These are phyloP conservation scores for Diaporthe eres DNA, from an alignment of 2,329 filamentous ascomycete species.

Conservation along the genomic window DNA sequence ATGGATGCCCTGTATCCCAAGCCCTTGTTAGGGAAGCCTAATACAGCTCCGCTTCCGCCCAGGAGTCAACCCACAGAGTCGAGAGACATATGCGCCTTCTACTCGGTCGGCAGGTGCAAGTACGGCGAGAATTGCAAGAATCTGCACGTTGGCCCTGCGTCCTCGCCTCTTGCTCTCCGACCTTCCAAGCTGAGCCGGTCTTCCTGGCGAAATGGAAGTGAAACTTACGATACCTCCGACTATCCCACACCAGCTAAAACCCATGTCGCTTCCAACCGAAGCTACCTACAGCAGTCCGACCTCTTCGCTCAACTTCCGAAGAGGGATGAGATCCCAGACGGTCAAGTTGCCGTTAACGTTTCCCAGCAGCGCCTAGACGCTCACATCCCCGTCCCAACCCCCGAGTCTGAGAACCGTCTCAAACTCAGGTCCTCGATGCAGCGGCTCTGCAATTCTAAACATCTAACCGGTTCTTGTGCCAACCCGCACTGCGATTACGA, in stretches of 20 bases:
- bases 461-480: slow-evolving; percentile 45
- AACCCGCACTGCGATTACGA: slow-evolving; percentile 49
- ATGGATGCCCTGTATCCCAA: slow-evolving; percentile 38
- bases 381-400: slow-evolving; percentile 45
- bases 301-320: slow-evolving; percentile 43
- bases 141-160: slow-evolving; percentile 43
- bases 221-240: slow-evolving; percentile 37
- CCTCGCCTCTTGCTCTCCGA: slow-evolving; percentile 19
- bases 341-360: slow-evolving; percentile 48
- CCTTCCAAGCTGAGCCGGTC: slow-evolving; percentile 27
- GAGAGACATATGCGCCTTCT: slow-evolving; percentile 47
- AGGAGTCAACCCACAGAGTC: slow-evolving; percentile 37
- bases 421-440: slow-evolving; percentile 44
- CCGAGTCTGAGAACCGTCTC: slow-evolving; percentile 43
- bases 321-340: slow-evolving; percentile 47
- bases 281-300: slow-evolving; percentile 31
- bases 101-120: slow-evolving; percentile 49
- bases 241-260: slow-evolving; percentile 14
- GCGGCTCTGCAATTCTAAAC: slow-evolving; percentile 43
- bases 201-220: slow-evolving; percentile 30
- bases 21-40: slow-evolving; percentile 10
- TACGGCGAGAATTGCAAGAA: slow-evolving; percentile 49
- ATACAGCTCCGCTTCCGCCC: not conserved
- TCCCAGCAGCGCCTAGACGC: slow-evolving; percentile 49
- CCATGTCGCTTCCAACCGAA: slow-evolving; percentile 29